A percentile compares a stretch with the other conserved stretches of the same genome.
These are phyloP conservation scores for Russula earlei DNA, from an alignment of 768 basidiomycete species.

Conservation along the genomic window DNA sequence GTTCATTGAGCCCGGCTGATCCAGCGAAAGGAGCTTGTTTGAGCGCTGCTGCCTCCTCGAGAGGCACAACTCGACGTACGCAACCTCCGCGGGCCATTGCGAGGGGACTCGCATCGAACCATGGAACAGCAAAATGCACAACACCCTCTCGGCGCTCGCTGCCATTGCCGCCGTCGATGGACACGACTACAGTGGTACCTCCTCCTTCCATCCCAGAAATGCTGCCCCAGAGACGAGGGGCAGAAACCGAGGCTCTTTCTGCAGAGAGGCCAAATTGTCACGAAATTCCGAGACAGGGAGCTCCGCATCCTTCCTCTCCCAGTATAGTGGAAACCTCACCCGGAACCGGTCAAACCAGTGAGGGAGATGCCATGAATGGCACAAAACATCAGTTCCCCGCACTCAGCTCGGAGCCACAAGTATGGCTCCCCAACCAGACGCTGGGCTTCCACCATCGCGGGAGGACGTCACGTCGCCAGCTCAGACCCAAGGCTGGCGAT, in stretches of 20 bases:
- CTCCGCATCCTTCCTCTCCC: too few species aligned
- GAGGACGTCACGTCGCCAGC: background rate
- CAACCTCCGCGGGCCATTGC: background rate
- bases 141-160: background rate
- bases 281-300: background rate
- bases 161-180: background rate
- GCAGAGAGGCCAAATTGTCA: background rate
- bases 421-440: background rate
- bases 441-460: background rate
- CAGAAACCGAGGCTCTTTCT: background rate
- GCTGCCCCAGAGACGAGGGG: background rate
- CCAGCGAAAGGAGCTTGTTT: background rate
- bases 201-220: background rate
- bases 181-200: background rate
- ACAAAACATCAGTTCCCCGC: too few species aligned
- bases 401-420: too few species aligned
- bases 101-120: background rate
- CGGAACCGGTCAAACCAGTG: background rate
- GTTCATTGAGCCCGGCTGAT: background rate
- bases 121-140: background rate
- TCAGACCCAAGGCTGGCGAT: background rate
- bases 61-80: background rate
- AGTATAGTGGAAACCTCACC: background rate
- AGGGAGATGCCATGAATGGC: background rate
- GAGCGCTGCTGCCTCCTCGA: fast-evolving